A percentile compares a stretch with the other conserved stretches of the same genome.
Conservation (phyloP, 768 basidiomycete genomes). For the Plicaturopsis crispa region DNA sequence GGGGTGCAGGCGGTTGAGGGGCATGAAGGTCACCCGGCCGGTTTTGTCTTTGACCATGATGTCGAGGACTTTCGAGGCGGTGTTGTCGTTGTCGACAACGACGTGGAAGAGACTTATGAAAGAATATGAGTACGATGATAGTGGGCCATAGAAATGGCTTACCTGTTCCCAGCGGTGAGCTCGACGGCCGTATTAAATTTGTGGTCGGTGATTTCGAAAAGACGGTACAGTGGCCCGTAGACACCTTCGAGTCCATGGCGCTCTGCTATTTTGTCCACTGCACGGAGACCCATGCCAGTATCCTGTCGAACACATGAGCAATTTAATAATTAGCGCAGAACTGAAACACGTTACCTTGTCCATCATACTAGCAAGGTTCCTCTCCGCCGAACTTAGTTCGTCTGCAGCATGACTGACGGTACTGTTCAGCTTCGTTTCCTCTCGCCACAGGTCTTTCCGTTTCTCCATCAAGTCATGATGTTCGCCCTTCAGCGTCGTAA, state of each 20-base stretch:
- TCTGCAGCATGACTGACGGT: slow-evolving; percentile 69
- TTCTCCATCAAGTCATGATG: slow-evolving; percentile 66
- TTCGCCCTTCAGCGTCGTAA: slow-evolving; percentile 54
- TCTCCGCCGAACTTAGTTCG: slow-evolving; percentile 76
- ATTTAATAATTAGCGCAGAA: slow-evolving; percentile 1
- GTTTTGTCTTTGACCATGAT: slow-evolving; percentile 90
- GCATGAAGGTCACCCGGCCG: slow-evolving; percentile 97
- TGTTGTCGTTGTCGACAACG: slow-evolving; percentile 95
- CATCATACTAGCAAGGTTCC: slow-evolving; percentile 84
- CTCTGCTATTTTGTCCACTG: slow-evolving; percentile 80
- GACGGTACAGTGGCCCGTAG: slow-evolving; percentile 88
- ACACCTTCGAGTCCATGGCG: slow-evolving; percentile 73
- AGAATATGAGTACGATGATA: slow-evolving; percentile 2
- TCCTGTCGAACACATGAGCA: slow-evolving; percentile 46
- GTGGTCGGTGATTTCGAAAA: slow-evolving; percentile 83
- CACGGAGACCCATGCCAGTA: slow-evolving; percentile 80
- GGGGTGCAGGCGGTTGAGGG: slow-evolving; percentile 87
- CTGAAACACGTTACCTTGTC: slow-evolving; percentile 61
- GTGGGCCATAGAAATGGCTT: not conserved
- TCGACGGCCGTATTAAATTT: slow-evolving; percentile 92
- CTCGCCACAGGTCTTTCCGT: slow-evolving; percentile 91
- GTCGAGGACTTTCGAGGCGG: slow-evolving; percentile 85
- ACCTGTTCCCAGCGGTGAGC: slow-evolving; percentile 95
- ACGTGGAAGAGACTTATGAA: slow-evolving; percentile 82
- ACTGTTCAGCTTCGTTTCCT: slow-evolving; percentile 83